Evolutionary conservation across 2,329 filamentous ascomycete genomes (phyloP).

Genomic region (Cladosporium sp.): DNA sequence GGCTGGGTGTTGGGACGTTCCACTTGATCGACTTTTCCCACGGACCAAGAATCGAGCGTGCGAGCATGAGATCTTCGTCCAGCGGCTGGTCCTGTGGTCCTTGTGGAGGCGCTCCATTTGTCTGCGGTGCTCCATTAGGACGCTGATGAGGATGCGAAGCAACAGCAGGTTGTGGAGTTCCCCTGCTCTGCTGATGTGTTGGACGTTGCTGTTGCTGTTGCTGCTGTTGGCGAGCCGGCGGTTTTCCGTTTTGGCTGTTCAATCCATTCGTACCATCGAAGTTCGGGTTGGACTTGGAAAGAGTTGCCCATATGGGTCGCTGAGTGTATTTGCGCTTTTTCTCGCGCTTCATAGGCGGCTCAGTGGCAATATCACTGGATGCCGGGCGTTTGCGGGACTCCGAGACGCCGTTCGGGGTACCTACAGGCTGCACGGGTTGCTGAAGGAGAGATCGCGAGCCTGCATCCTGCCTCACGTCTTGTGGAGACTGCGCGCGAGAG

Average conservation of each 20-base stretch:
- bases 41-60: conserved; percentile 21
- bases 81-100: background rate
- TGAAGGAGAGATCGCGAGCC: background rate
- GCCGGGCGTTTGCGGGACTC: conserved; percentile 24
- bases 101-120: background rate
- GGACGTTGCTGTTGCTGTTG: background rate
- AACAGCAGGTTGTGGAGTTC: background rate
- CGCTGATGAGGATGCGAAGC: background rate
- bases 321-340: conserved; percentile 26
- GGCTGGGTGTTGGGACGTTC: conserved; percentile 21
- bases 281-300: conserved; percentile 26
- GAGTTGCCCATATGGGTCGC: conserved; percentile 32
- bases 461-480: background rate
- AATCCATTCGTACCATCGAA: conserved; percentile 13
- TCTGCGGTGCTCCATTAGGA: background rate
- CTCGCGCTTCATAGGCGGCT: conserved; percentile 27
- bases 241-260: conserved; percentile 1
- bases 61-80: conserved; percentile 6
- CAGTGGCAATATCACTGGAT: conserved; percentile 18
- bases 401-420: background rate
- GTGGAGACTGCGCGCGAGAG: background rate
- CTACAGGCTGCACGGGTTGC: conserved; percentile 3
- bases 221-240: conserved; percentile 5
- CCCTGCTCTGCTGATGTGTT: background rate
- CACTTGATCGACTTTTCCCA: conserved; percentile 31